Evolutionary conservation across 2,329 filamentous ascomycete species (phyloP), one percentile per base, ranked within the genome.

Genomic region (Trichoderma guizhouense): DNA sequence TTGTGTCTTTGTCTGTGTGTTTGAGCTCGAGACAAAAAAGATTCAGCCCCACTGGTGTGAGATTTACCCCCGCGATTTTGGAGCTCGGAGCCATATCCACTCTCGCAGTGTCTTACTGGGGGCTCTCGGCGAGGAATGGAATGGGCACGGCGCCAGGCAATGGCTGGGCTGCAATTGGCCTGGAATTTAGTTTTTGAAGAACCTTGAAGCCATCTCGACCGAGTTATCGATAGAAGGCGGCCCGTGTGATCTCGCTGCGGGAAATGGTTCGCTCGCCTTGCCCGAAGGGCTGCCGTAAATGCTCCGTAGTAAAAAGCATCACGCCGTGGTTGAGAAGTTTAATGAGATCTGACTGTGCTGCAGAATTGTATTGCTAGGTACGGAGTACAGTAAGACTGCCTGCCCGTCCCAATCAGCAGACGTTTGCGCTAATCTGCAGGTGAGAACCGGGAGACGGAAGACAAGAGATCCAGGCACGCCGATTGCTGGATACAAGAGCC

Each of bases 271-370:
- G 47, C 47, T 53, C 47, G 47, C 64, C 47, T 30, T 21, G 47
- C 12, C 30, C 15, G 14, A 14, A 24, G 32, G 24, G 28, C 30
- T 24, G 47, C 61, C 28, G 26, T n/a, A n/a, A 28, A 28, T 47
- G 36, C 61, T 63, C 61, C 61, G 61, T 32, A 53, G 63, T 36
- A 53, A 24, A 53, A 55, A 34, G 24, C 51, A 67, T 67, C 51
- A 30, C 64, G 53, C 64, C 64, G 64, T 67, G 64, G 47, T 36
- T 7, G 34, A 28, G 43, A 69, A 47, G 53, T 32, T 51, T 60
- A 39, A 30, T 69, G 53, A 47, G 53, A 69, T 69, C 66, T 69
- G 66, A 69, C 66, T 69, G 66, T 69, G 53, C 28, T 60, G 36
- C 34, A 28, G 18, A 60, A 9, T 43, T 43, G 39, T 43, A 39